Base-by-base conservation (phyloP, 2,329 filamentous ascomycete species). In the Aspergillaceae sp. region DNA sequence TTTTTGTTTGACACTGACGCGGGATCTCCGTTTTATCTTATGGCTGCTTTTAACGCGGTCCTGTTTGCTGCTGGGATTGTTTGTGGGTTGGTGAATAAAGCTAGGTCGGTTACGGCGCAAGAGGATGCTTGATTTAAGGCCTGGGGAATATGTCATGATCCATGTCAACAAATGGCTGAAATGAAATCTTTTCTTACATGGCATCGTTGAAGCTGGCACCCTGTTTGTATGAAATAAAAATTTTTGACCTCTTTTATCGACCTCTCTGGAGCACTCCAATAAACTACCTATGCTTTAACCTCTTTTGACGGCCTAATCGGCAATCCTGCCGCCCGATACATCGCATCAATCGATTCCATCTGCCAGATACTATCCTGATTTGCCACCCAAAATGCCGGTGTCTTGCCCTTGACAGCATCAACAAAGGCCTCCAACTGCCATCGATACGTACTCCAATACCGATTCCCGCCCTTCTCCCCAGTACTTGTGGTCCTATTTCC, bases 21-120 rank as follows among this genome's bases (percentile, higher is more conserved):
- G 2, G 86, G 86, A 0, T 86, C 87, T 7, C 92, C 92, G 0
- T 97, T 98, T 64, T 95, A 89, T 63, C 84, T 97, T 75, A 91
- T 98, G 83, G 89, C 90, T 0, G 72, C 73, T 0, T 97, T 97
- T 64, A 97, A 97, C 62, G 86, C 69, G 0, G 52, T 87, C 1
- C 65, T 96, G 45, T 70, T 94, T 8, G 33, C 63, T 8, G 53
- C 53, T 4, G 65, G 66, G 4, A 46, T 67, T 29, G 46, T 57
- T 10, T 61, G 61, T 49, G 58, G 61, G 35, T 41, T 56, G 38
- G 40, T 57, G 10, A 48, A 40, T 47, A 43, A 42, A 30, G 7
- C 42, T 6, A 42, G 41, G 4, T 41, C 40, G 36, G 27, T 26
- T 19, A 19, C 19, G 19, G 19, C 19, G 19, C 19, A 38, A 27